phyloP scores from a whole-genome alignment of 2,329 filamentous ascomycete genomes.

The Cordyceps cateniannulata region DNA sequence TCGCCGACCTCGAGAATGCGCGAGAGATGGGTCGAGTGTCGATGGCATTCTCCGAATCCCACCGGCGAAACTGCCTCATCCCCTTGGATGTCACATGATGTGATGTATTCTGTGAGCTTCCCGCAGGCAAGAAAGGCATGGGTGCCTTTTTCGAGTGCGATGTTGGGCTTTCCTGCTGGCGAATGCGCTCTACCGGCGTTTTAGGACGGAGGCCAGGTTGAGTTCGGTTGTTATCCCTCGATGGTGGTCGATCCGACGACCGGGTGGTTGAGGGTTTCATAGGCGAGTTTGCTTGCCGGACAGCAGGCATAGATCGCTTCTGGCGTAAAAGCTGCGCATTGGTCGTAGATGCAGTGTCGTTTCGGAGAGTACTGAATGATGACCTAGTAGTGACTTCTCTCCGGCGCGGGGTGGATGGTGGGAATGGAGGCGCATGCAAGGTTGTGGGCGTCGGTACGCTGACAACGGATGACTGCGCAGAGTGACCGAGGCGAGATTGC shows the following conservation, averaged over 20 bases:
- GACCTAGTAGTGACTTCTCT: constrained; percentile 51
- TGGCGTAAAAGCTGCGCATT: constrained; percentile 58
- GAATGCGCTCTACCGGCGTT: constrained; percentile 61
- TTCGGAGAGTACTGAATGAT: constrained; percentile 47
- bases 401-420: constrained; percentile 54
- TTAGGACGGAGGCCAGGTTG: constrained; percentile 54
- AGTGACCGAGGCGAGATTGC: constrained; percentile 62
- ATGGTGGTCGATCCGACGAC: constrained; percentile 51
- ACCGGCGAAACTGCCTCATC: constrained; percentile 66
- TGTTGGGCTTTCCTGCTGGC: constrained; percentile 45
- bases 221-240: constrained; percentile 49
- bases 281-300: constrained; percentile 46
- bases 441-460: constrained; percentile 57
- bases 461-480: constrained; percentile 61
- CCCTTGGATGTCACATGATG: constrained; percentile 71
- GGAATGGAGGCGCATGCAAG: constrained; percentile 45
- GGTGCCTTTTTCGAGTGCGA: constrained; percentile 53
- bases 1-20: constrained; percentile 49
- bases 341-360: constrained; percentile 54
- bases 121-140: constrained; percentile 73
- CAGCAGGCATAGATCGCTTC: constrained; percentile 58
- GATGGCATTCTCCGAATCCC: constrained; percentile 68
- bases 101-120: constrained; percentile 64
- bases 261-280: constrained; percentile 42
- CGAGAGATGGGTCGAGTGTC: constrained; percentile 53